Percentiles rank a stretch among this genome's conserved stretches.
Conservation (phyloP, 169 alveolate species). For the Eimeria falciformis region DNA sequence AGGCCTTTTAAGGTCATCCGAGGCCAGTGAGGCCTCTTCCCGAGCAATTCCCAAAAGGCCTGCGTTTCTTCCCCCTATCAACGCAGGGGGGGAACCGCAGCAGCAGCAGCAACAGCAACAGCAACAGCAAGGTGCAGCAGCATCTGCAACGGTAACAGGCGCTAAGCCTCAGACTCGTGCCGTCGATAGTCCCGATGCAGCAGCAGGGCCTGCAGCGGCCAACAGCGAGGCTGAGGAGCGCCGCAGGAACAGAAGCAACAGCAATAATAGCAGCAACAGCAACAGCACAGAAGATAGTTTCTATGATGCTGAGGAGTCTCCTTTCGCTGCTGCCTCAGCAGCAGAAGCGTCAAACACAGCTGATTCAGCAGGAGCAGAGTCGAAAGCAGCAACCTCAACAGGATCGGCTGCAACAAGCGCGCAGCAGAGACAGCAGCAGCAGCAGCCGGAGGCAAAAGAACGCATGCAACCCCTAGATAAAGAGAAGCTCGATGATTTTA, state of each 20-base stretch:
- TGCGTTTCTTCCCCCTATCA: background rate
- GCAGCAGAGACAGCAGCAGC: conserved; percentile 5
- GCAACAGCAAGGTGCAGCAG: background rate
- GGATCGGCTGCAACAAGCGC: background rate
- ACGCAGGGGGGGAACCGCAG: background rate
- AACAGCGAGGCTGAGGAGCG: background rate
- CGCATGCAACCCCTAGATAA: background rate
- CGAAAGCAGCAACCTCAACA: background rate
- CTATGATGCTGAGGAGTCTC: conserved; percentile 2
- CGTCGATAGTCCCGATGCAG: background rate
- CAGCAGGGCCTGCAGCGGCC: background rate
- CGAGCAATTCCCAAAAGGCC: background rate
- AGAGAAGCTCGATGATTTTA: background rate
- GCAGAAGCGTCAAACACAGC: background rate
- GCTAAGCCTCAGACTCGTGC: background rate
- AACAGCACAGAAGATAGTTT: background rate
- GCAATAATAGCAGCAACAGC: background rate
- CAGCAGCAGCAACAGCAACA: background rate
- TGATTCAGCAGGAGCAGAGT: no score
- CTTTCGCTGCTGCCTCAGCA: background rate
- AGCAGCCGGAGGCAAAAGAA: background rate
- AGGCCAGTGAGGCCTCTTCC: background rate
- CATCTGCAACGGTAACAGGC: background rate
- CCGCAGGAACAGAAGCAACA: background rate
- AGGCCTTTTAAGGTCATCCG: background rate